phyloP scores from a whole-genome alignment of 2,329 filamentous ascomycete species.

The Ascochyta pisi region DNA sequence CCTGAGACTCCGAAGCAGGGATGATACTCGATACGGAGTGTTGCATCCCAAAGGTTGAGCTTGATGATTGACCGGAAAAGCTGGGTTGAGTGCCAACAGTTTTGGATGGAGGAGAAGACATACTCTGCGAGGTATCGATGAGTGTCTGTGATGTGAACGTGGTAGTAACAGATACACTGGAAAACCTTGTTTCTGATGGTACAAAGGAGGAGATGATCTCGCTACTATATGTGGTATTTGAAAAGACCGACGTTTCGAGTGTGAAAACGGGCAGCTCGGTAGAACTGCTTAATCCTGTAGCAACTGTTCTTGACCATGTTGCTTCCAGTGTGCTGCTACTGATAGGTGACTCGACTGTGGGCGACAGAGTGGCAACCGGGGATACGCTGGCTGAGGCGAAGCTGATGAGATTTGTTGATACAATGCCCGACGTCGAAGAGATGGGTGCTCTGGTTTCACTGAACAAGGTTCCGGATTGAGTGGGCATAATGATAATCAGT shows the following conservation, averaged over 20 bases:
- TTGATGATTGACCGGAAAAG: background rate
- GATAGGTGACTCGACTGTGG: background rate
- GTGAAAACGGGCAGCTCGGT: background rate
- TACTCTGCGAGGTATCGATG: background rate
- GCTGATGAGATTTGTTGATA: background rate
- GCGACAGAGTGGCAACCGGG: background rate
- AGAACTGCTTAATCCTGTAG: background rate
- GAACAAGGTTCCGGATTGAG: background rate
- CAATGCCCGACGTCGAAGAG: background rate
- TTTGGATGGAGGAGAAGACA: background rate
- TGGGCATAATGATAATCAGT: background rate
- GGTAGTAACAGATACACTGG: background rate
- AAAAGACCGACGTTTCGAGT: background rate
- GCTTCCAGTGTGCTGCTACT: background rate
- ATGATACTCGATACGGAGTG: background rate
- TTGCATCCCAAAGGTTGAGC: background rate
- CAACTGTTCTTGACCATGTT: background rate
- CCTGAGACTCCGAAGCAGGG: background rate
- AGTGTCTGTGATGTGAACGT: background rate
- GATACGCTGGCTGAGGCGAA: background rate
- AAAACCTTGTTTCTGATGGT: constrained; percentile 1
- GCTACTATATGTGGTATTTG: background rate
- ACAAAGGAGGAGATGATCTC: background rate
- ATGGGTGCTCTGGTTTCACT: background rate
- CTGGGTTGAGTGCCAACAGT: background rate